Evolutionary conservation across 345 rosid species (phyloP), one percentile per base, ranked within the genome.

Genomic region (Orychophragmus violaceus): DNA sequence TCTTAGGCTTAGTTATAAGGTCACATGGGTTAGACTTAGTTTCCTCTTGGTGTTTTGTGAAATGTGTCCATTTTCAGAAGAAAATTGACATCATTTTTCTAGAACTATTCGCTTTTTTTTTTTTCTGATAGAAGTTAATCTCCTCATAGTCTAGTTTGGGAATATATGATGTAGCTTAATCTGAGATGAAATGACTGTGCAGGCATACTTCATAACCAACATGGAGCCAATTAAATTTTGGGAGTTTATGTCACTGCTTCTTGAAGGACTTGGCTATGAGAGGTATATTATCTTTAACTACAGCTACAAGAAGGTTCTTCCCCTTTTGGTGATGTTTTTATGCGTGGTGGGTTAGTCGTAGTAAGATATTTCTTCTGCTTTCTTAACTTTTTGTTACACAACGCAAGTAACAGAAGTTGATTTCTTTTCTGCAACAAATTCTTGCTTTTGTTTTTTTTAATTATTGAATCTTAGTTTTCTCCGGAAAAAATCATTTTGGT

Each of bases 171-270:
- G 24, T 27, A 37, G 22, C 32, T 24, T 53, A 9, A 64, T 23
- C 62, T 57, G 52, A 33, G n/a, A 64, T 19, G 9, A 13, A 65
- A 57, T 65, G 49, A 52, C 16, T 68, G 35, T 78, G 78, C 86
- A 92, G 97, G 91, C 96, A 57, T 93, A 89, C 80, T 93, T 93
- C 77, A 79, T 90, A 68, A 89, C 96, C 71, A 93, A 93, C 72
- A 86, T 79, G 91, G 96, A 93, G 79, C 86, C 91, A 30, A 83
- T 89, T 59, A 87, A 83, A 77, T 93, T 93, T 71, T 92, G 98
- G 96, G 98, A 87, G 71, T 92, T 89, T 76, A 74, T 85, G 29
- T 87, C 95, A 25, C 83, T 59, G 63, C 70, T 87, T 60, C 66
- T 86, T 44, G 88, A 81, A 78, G 96, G 95, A 77, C 97, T 92